phyloP scores from a whole-genome alignment of 192 early-diverging fungal genomes.

The Entomortierella beljakovae region DNA sequence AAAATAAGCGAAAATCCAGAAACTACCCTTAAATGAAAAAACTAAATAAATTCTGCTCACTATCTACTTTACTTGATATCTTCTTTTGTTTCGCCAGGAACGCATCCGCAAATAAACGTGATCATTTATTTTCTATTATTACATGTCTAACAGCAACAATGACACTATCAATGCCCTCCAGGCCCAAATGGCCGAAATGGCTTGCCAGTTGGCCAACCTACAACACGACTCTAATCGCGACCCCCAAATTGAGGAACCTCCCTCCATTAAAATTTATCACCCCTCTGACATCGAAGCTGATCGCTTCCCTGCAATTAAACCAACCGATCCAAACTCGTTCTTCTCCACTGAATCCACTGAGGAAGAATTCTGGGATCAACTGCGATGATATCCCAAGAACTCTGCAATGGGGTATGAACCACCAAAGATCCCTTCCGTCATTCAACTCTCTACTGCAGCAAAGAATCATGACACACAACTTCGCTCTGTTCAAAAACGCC shows the following conservation, averaged over 20 bases:
- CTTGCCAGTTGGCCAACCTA: not conserved
- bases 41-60: constrained; percentile 8
- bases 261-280: not conserved
- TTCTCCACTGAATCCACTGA: not conserved
- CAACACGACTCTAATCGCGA: not conserved
- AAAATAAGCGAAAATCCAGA: not conserved
- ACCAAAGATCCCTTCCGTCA: constrained; percentile 16
- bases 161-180: not conserved
- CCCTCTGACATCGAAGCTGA: not conserved
- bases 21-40: no score
- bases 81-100: constrained; percentile 27
- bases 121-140: not conserved
- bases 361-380: constrained; percentile 10
- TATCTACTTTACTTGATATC: not conserved
- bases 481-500: constrained; percentile 14
- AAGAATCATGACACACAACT: constrained; percentile 24
- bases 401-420: constrained; percentile 12
- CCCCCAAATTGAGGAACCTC: constrained; percentile 10
- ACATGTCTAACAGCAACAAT: not conserved
- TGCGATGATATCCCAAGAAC: constrained; percentile 22
- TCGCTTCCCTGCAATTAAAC: constrained; percentile 7
- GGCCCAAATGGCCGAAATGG: constrained; percentile 6
- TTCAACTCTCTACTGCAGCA: not conserved
- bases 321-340: constrained; percentile 1
- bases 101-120: not conserved